Evolutionary conservation across 2,329 filamentous ascomycete species (phyloP), one percentile per base, ranked within the genome.

Genomic region (Penicillium hordei): DNA sequence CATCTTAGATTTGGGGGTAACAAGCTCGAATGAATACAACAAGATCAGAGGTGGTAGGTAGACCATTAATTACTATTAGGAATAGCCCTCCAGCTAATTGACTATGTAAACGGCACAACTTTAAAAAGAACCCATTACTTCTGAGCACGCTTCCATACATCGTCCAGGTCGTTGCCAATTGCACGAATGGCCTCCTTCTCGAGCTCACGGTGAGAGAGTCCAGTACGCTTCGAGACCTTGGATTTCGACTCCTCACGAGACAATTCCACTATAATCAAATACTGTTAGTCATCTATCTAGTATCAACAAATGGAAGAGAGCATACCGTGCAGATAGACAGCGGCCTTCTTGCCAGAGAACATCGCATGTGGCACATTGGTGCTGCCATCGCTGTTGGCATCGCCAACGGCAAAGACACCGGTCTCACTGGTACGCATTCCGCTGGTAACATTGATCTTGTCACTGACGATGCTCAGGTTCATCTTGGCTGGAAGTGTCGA

Each of bases 361-460:
- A 87, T 78, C 0, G 85, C 85, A 60, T 86, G 84, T 0, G 83
- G 83, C 0, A 87, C 80, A 60, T 87, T 87, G 3, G 83, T 86
- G 9, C 77, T 74, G n/a, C 81, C 81, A 52, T 86, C 84, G 33
- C 79, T 80, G 70, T 87, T 87, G 13, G 80, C 81, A 60, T 87
- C 85, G 0, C 85, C 85, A 21, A 87, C 70, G 5, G 82, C 84
- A 63, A 81, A 87, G 0, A 86, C 79, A 1, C 83, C 83, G 0
- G 72, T 66, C 4, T 85, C 65, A 52, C 79, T 86, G 0, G 84
- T 86, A 15, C 74, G 64, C 58, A 83, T 74, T 0, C 79, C 81
- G n/a, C 72, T 74, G 2, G 70, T 58, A 0, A 76, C 79, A 0
- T 72, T 71, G 17, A 86, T 74, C 5, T 81, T 78, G 9, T 75